Evolutionary conservation across 2,329 filamentous ascomycete genomes (phyloP).

Genomic region (Cordyceps fumosorosea): DNA sequence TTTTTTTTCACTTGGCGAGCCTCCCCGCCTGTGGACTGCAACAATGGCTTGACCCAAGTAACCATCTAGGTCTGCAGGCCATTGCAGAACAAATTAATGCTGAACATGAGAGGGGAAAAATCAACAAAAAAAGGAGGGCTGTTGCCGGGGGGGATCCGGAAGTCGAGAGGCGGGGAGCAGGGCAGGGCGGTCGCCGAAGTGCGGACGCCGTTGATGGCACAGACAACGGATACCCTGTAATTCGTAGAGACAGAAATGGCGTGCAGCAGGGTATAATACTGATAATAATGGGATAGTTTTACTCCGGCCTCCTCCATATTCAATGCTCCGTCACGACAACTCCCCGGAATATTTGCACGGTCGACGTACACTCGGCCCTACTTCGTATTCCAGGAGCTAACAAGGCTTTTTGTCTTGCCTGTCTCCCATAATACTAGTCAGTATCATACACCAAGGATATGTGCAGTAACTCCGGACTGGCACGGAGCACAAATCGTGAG

Average conservation of each 20-base stretch:
- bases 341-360: background rate
- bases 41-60: background rate
- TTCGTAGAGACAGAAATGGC: no score
- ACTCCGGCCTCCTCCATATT: background rate
- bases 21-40: background rate
- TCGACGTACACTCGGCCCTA: background rate
- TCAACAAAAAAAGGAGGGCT: background rate
- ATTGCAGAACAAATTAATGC: background rate
- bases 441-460: no score
- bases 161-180: background rate
- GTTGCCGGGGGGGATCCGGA: background rate
- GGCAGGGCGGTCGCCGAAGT: constrained; percentile 1
- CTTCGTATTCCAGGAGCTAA: background rate
- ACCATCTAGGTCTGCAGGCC: background rate
- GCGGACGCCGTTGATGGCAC: constrained; percentile 1
- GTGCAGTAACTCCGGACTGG: background rate
- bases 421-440: background rate
- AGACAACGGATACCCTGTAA: no score
- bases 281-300: background rate
- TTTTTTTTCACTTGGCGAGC: background rate
- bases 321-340: background rate
- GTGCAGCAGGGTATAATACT: constrained; percentile 2
- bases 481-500: background rate
- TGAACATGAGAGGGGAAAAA: background rate
- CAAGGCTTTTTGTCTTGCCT: background rate